phyloP scores from a whole-genome alignment of 805 yeast genomes.

The Cyberlindnera mrakii region DNA sequence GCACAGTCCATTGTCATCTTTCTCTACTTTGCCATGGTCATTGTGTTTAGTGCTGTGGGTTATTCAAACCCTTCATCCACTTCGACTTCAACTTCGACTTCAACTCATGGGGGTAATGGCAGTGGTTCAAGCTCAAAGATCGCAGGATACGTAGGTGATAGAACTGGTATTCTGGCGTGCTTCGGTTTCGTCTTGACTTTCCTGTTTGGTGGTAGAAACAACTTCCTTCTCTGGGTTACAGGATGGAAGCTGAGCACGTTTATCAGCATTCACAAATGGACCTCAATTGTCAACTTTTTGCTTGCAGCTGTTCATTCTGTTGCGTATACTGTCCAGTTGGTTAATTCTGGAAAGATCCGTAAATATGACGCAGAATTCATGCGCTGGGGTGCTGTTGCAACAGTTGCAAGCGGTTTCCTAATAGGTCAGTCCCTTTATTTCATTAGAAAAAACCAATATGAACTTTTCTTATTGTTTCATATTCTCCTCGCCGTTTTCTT shows the following conservation, averaged over 20 bases:
- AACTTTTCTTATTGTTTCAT: constrained; percentile 52
- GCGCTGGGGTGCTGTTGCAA: constrained; percentile 18
- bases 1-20: constrained; percentile 25
- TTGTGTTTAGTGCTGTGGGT: constrained; percentile 13
- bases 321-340: constrained; percentile 17
- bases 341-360: constrained; percentile 3
- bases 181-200: constrained; percentile 45
- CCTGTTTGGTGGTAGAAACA: constrained; percentile 69
- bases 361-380: constrained; percentile 13
- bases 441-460: constrained; percentile 53
- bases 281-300: constrained; percentile 38
- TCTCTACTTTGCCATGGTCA: constrained; percentile 25
- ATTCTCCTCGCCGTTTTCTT: constrained; percentile 47
- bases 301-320: constrained; percentile 17
- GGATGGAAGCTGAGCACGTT: constrained; percentile 68
- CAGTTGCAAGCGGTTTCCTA: constrained; percentile 5
- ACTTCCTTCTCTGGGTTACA: constrained; percentile 53
- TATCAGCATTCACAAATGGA: constrained; percentile 61
- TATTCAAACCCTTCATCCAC: constrained; percentile 11
- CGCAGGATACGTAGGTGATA: constrained; percentile 23
- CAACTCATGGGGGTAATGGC: constrained; percentile 5
- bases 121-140: constrained; percentile 10
- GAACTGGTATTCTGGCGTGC: constrained; percentile 21
- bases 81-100: constrained; percentile 6
- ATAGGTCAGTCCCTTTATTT: constrained; percentile 25